Evolutionary conservation across 2,329 filamentous ascomycete genomes (phyloP).

Genomic region (Canariomyces notabilis): DNA sequence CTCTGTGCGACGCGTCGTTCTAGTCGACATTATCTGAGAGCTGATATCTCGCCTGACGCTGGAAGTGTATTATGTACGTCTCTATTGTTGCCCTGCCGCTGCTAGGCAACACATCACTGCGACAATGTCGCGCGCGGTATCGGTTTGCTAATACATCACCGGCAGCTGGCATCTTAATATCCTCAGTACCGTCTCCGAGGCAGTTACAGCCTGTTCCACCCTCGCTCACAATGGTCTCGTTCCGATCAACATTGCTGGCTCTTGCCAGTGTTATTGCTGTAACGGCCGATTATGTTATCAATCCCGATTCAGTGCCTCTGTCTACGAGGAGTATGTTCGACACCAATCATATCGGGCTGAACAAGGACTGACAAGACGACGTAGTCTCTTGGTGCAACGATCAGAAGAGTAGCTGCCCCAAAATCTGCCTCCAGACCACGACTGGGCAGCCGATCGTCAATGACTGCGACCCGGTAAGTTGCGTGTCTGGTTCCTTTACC

Average conservation of each 20-base stretch:
- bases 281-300: conserved; percentile 55
- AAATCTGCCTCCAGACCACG: conserved; percentile 63
- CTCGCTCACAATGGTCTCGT: conserved; percentile 44
- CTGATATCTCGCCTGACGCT: conserved; percentile 1
- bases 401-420: conserved; percentile 60
- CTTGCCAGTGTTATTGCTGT: conserved; percentile 50
- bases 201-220: background rate
- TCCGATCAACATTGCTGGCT: conserved; percentile 50
- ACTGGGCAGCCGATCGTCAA: conserved; percentile 53
- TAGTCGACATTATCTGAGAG: conserved; percentile 10
- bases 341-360: background rate
- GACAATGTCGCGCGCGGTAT: conserved; percentile 6
- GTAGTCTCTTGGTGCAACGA: conserved; percentile 60
- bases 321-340: conserved; percentile 45
- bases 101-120: conserved; percentile 10
- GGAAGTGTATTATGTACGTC: conserved; percentile 6
- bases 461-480: conserved; percentile 60
- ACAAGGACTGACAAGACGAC: conserved; percentile 7
- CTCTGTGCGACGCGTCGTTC: conserved; percentile 9
- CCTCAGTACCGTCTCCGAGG: background rate
- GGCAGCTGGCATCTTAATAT: conserved; percentile 5
- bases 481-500: background rate
- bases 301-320: conserved; percentile 55
- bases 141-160: conserved; percentile 9
- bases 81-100: background rate